A percentile compares a stretch with the other conserved stretches of the same genome.
Evolutionary conservation across 2,329 filamentous ascomycete genomes (phyloP).

Genomic region (Triangularia verruculosa): DNA sequence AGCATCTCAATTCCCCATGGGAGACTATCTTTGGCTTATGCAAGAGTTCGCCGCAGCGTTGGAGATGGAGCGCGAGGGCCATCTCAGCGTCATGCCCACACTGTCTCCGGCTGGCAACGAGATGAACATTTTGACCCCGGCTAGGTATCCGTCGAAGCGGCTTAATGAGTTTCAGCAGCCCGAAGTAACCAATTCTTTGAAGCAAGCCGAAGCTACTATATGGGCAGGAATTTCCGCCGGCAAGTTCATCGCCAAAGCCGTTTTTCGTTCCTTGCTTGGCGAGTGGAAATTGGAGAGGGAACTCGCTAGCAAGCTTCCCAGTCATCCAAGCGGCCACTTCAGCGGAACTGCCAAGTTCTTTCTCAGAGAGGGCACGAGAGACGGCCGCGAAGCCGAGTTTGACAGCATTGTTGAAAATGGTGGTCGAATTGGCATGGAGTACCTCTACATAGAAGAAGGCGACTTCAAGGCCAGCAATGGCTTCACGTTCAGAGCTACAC

Average conservation of each 20-base stretch:
- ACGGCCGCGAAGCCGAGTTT: constrained; percentile 43
- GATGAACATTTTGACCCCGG: constrained; percentile 55
- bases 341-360: constrained; percentile 63
- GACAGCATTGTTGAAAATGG: constrained; percentile 19
- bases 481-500: constrained; percentile 56
- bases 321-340: constrained; percentile 63
- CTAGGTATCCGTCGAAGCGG: constrained; percentile 47
- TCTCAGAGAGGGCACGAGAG: constrained; percentile 56
- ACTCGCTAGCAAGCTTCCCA: constrained; percentile 51
- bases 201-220: constrained; percentile 44
- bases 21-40: constrained; percentile 74
- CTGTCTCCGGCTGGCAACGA: constrained; percentile 41
- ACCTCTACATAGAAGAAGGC: constrained; percentile 67
- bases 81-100: constrained; percentile 35
- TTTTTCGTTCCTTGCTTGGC: constrained; percentile 70
- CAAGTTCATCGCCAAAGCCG: constrained; percentile 60
- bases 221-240: constrained; percentile 41
- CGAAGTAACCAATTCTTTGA: constrained; percentile 44
- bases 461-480: constrained; percentile 58
- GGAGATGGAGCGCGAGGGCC: constrained; percentile 44
- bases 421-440: constrained; percentile 50
- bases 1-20: constrained; percentile 74
- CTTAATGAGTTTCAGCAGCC: constrained; percentile 40
- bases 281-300: constrained; percentile 62
- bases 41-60: constrained; percentile 64